Conservation (phyloP, 441 rosid genomes). For the Raphanus hybrid region DNA sequence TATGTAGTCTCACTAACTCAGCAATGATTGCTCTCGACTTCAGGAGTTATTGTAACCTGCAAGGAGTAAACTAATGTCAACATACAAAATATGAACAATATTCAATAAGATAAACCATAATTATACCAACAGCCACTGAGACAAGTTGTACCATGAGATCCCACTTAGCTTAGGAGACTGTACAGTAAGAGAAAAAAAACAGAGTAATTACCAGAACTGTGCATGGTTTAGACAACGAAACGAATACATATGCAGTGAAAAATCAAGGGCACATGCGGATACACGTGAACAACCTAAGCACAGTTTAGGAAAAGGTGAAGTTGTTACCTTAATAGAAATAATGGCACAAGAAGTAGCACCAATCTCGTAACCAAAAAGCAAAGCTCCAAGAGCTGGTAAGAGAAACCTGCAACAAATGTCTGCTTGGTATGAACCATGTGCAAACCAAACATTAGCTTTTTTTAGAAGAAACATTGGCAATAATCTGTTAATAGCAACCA, state of each 20-base stretch:
- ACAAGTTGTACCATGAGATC: slow-evolving; percentile 58
- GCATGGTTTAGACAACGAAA: slow-evolving; percentile 2
- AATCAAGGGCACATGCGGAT: slow-evolving; percentile 2
- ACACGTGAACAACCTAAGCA: not conserved
- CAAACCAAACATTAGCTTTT: slow-evolving; percentile 19
- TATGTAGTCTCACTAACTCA: slow-evolving; percentile 81
- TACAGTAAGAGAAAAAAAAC: slow-evolving; percentile 36
- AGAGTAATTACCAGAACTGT: slow-evolving; percentile 14
- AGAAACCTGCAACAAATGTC: slow-evolving; percentile 64
- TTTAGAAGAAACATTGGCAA: slow-evolving; percentile 16
- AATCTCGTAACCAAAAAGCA: slow-evolving; percentile 92
- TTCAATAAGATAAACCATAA: slow-evolving; percentile 17
- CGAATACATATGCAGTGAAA: not conserved
- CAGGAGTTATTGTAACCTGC: slow-evolving; percentile 95
- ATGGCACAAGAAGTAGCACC: slow-evolving; percentile 95
- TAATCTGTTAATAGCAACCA: slow-evolving; percentile 12
- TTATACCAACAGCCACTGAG: no score
- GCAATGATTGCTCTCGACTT: slow-evolving; percentile 91
- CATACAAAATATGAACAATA: slow-evolving; percentile 63
- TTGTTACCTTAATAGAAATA: slow-evolving; percentile 67
- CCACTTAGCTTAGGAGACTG: slow-evolving; percentile 89
- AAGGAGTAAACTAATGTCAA: slow-evolving; percentile 40
- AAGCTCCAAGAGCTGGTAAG: slow-evolving; percentile 95
- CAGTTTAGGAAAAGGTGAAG: slow-evolving; percentile 10
- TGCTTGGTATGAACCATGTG: slow-evolving; percentile 16